These are phyloP conservation scores for Zelonia costaricensis DNA, from an alignment of 208 protist species.

Conservation along the genomic window DNA sequence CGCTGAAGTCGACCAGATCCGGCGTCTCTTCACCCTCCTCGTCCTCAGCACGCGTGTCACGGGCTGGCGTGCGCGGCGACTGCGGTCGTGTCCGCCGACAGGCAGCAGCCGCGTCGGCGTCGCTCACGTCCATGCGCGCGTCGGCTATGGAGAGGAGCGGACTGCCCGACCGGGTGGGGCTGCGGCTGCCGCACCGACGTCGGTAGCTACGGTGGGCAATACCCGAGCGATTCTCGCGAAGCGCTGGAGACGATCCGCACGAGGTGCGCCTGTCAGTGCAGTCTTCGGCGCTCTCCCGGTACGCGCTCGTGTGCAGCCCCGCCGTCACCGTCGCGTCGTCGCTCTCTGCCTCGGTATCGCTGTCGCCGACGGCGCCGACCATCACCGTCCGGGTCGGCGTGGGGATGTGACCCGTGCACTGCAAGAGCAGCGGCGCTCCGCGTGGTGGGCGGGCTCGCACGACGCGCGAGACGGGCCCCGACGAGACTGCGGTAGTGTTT, in stretches of 20 bases:
- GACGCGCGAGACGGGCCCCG: conserved; percentile 4
- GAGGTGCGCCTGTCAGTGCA: no score
- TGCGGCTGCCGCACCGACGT: no score
- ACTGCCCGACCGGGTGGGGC: neutral
- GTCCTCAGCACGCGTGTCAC: neutral
- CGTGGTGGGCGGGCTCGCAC: conserved; percentile 21
- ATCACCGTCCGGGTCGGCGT: conserved; percentile 20
- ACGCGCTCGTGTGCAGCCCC: conserved; percentile 21
- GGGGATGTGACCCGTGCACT: conserved; percentile 24
- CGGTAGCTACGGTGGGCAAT: neutral
- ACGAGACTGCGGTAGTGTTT: neutral
- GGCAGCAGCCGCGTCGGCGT: neutral
- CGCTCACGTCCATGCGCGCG: neutral
- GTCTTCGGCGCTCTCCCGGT: conserved; percentile 13
- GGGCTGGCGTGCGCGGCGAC: neutral
- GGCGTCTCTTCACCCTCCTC: neutral
- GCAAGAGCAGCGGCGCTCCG: conserved; percentile 23
- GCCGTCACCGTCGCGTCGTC: conserved; percentile 24
- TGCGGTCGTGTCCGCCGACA: neutral
- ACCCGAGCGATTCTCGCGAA: neutral
- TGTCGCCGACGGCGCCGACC: neutral
- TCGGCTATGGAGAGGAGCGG: conserved; percentile 7
- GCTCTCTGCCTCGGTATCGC: no score
- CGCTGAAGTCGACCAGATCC: conserved; percentile 27
- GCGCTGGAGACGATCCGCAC: no score